These are phyloP conservation scores for Cryptosporidium xiaoi DNA, from an alignment of 169 alveolate genomes.

Conservation along the genomic window DNA sequence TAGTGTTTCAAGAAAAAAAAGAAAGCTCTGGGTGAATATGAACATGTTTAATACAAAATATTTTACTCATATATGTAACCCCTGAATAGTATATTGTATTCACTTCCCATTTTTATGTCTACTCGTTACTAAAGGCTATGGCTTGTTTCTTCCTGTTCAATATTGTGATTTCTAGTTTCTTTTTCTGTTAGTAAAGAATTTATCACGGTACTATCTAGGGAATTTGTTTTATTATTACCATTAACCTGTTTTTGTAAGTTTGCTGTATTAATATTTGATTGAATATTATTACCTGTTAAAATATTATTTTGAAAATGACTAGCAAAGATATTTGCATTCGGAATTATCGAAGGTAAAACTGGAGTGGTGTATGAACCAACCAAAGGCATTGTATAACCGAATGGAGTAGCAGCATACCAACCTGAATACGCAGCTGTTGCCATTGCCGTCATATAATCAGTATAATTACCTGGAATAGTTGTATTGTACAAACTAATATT, in stretches of 20 bases:
- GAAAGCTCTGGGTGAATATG: too few species aligned
- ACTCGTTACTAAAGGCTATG: too few species aligned
- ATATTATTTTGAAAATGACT: slow-evolving; percentile 50
- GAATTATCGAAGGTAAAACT: slow-evolving; percentile 38
- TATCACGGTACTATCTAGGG: slow-evolving; percentile 29
- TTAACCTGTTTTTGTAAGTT: slow-evolving; percentile 54
- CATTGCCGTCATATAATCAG: slow-evolving; percentile 66
- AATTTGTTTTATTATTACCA: slow-evolving; percentile 4
- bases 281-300: slow-evolving; percentile 15
- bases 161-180: slow-evolving; percentile 24
- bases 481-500: slow-evolving; percentile 43
- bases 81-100: too few species aligned
- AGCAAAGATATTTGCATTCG: slow-evolving; percentile 56
- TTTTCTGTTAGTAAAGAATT: slow-evolving; percentile 31
- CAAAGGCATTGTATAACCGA: slow-evolving; percentile 59
- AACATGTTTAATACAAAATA: too few species aligned
- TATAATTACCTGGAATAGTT: slow-evolving; percentile 20
- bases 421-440: slow-evolving; percentile 71
- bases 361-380: slow-evolving; percentile 53
- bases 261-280: slow-evolving; percentile 20
- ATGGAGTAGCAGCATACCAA: slow-evolving; percentile 58
- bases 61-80: too few species aligned
- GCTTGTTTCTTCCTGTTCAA: slow-evolving; percentile 35
- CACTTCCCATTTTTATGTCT: too few species aligned
- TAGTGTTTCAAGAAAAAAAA: too few species aligned